These are phyloP conservation scores for Penicillium sp. DNA, from an alignment of 2,329 filamentous ascomycete genomes.

Conservation along the genomic window DNA sequence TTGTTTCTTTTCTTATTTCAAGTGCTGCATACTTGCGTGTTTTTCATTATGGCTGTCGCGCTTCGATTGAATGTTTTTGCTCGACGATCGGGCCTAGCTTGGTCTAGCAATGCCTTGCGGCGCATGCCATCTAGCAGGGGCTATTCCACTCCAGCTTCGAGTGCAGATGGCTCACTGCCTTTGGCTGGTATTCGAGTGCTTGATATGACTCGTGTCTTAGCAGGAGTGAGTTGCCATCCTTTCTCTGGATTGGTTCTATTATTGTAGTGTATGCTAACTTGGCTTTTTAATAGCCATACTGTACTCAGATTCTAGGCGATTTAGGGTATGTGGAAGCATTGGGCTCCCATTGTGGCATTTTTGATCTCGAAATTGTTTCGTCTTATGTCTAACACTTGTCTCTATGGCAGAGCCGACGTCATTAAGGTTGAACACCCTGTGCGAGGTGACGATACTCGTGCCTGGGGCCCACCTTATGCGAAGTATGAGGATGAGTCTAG, in stretches of 20 bases:
- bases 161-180: conserved; percentile 58
- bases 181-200: conserved; percentile 84
- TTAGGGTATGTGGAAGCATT: conserved; percentile 67
- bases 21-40: not conserved
- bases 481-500: conserved; percentile 63
- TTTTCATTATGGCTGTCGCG: conserved; percentile 24
- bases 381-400: not conserved
- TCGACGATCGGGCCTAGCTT: conserved; percentile 21
- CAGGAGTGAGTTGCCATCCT: conserved; percentile 66
- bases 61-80: conserved; percentile 26
- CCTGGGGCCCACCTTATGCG: conserved; percentile 95
- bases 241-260: not conserved
- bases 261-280: conserved; percentile 11
- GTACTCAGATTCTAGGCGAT: conserved; percentile 94
- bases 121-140: conserved; percentile 29
- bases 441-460: conserved; percentile 87
- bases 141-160: conserved; percentile 44
- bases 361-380: not conserved
- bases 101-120: conserved; percentile 21
- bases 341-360: not conserved
- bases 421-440: conserved; percentile 96
- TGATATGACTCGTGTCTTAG: conserved; percentile 95
- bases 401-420: conserved; percentile 72
- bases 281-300: conserved; percentile 71
- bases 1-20: conserved; percentile 1